Evolutionary conservation across 257 asterid species (phyloP).

Genomic region (Leptodermis oblonga): DNA sequence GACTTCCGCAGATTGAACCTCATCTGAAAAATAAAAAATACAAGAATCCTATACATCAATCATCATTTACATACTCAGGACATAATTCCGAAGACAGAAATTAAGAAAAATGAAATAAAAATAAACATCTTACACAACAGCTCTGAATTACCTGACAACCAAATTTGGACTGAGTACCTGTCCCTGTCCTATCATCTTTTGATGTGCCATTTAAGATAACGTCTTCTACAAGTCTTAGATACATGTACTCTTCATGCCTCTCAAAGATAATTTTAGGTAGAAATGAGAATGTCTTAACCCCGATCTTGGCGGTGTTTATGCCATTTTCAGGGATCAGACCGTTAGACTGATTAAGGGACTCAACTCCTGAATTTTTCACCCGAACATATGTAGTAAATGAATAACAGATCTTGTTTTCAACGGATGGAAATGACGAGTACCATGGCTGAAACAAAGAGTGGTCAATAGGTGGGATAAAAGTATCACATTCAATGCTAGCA

Average conservation of each 20-base stretch:
- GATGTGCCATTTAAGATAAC: constrained; percentile 62
- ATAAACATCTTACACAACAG: neutral
- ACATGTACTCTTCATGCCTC: constrained; percentile 80
- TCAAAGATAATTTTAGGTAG: constrained; percentile 73
- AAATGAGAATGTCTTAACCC: constrained; percentile 48
- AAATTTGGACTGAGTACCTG: constrained; percentile 88
- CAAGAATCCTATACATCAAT: neutral
- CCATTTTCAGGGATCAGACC: constrained; percentile 17
- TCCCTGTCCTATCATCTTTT: constrained; percentile 89
- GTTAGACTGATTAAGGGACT: constrained; percentile 19
- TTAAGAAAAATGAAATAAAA: neutral
- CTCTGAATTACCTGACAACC: constrained; percentile 77
- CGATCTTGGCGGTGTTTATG: constrained; percentile 30
- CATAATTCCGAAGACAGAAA: neutral
- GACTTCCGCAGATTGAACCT: constrained; percentile 80
- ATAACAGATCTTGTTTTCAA: constrained; percentile 54
- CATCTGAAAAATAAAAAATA: constrained; percentile 47
- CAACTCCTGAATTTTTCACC: constrained; percentile 28
- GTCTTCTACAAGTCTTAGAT: constrained; percentile 79
- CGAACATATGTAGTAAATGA: constrained; percentile 74
- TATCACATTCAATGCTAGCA: constrained; percentile 66
- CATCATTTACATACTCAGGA: neutral
- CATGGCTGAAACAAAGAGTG: constrained; percentile 71
- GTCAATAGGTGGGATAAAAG: constrained; percentile 77
- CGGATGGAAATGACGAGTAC: constrained; percentile 67